phyloP scores from a whole-genome alignment of 2,329 filamentous ascomycete species.

The Shiraia sp. region DNA sequence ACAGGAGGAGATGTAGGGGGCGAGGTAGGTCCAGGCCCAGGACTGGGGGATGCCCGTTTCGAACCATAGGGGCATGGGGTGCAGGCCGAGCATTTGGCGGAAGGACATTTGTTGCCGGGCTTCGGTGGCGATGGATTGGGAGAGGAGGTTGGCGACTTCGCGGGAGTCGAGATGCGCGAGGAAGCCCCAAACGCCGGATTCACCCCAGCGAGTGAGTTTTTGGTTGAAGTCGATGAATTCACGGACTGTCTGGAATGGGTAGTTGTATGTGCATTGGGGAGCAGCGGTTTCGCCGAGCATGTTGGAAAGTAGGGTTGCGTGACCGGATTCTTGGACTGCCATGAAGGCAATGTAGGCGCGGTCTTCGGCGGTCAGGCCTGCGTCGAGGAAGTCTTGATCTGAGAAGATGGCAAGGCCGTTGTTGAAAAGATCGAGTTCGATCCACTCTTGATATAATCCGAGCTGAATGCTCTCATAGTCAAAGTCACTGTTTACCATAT shows the following conservation, averaged over 20 bases:
- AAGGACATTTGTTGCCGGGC: slow-evolving; percentile 84
- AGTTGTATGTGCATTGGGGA: slow-evolving; percentile 78
- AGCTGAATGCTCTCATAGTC: slow-evolving; percentile 79
- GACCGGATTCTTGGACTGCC: slow-evolving; percentile 75
- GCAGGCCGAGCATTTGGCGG: slow-evolving; percentile 78
- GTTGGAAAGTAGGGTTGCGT: slow-evolving; percentile 76
- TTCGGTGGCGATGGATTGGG: slow-evolving; percentile 77
- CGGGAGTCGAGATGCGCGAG: slow-evolving; percentile 76
- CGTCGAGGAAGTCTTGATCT: slow-evolving; percentile 68
- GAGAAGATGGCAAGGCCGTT: slow-evolving; percentile 72
- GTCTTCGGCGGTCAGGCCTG: slow-evolving; percentile 70
- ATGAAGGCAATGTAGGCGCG: slow-evolving; percentile 75
- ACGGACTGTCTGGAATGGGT: slow-evolving; percentile 72
- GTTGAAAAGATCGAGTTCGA: slow-evolving; percentile 82
- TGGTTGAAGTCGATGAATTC: slow-evolving; percentile 85
- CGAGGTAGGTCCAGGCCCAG: slow-evolving; percentile 81
- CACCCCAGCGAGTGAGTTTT: slow-evolving; percentile 81
- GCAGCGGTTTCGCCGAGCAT: slow-evolving; percentile 74
- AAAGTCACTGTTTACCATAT: slow-evolving; percentile 78
- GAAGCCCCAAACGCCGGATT: slow-evolving; percentile 81
- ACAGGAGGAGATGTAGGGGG: slow-evolving; percentile 79
- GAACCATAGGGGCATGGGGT: slow-evolving; percentile 84
- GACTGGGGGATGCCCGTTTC: slow-evolving; percentile 78
- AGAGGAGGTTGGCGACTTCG: slow-evolving; percentile 71
- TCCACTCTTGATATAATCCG: slow-evolving; percentile 80